A percentile compares a stretch with the other conserved stretches of the same genome.
Conservation (phyloP, 345 rosid species). For the Syzygium aqueum region DNA sequence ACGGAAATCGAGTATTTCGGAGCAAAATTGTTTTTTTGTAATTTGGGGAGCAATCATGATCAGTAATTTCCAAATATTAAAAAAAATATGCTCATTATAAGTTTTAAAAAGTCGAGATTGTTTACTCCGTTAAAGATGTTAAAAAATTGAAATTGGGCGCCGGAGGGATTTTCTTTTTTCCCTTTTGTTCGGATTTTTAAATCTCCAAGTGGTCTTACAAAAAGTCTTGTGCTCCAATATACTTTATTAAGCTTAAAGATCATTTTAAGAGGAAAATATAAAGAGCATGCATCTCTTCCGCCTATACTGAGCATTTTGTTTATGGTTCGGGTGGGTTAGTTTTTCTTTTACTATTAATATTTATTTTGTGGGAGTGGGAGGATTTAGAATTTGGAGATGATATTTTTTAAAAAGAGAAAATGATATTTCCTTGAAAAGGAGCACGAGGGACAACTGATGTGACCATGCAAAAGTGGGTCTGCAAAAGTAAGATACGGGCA, state of each 20-base stretch:
- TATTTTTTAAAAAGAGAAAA: not conserved
- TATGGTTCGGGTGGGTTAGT: not conserved
- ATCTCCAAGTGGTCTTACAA: not conserved
- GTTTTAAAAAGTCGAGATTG: not conserved
- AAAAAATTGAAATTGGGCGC: not conserved
- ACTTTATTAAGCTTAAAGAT: not conserved
- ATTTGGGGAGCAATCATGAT: not conserved
- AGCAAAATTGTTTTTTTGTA: not conserved
- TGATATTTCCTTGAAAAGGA: not conserved
- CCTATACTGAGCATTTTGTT: not conserved
- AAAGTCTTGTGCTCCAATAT: not conserved
- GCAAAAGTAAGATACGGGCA: not conserved
- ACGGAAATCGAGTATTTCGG: not conserved
- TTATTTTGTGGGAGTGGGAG: fast-evolving
- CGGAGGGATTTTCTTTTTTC: not conserved
- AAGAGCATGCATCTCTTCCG: not conserved
- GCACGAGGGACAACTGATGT: not conserved
- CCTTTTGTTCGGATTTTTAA: not conserved
- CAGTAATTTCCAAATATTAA: not conserved
- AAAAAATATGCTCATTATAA: too few relatives aligned
- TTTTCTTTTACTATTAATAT: not conserved
- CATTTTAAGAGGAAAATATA: not conserved
- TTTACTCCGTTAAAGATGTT: not conserved
- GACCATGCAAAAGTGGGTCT: fast-evolving
- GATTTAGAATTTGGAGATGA: not conserved